These are phyloP conservation scores for Populus trichocarpa DNA, from an alignment of 441 rosid species.

Conservation along the genomic window DNA sequence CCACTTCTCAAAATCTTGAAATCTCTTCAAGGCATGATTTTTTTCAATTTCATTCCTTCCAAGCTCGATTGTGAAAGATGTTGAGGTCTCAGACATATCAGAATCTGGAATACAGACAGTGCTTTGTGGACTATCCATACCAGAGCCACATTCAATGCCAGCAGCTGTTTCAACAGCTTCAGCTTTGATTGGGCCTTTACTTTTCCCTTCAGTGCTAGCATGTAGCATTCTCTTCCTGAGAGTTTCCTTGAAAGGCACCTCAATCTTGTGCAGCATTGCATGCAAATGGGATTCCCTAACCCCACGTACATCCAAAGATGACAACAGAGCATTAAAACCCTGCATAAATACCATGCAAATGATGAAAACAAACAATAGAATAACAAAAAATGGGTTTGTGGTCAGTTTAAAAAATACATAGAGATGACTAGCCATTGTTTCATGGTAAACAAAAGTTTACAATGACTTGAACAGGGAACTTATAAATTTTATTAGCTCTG, in stretches of 20 bases:
- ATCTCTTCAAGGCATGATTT: slow-evolving; percentile 49
- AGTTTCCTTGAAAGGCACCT: slow-evolving; percentile 60
- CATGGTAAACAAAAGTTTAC: background rate
- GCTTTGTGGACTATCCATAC: slow-evolving; percentile 37
- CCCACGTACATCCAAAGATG: slow-evolving; percentile 75
- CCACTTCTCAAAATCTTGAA: no score
- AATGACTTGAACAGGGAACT: background rate
- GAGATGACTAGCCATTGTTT: background rate
- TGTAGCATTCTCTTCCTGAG: slow-evolving; percentile 34
- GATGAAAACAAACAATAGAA: slow-evolving; percentile 1
- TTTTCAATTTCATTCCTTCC: slow-evolving; percentile 48
- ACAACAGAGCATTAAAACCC: slow-evolving; percentile 62
- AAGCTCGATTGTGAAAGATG: slow-evolving; percentile 55
- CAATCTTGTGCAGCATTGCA: slow-evolving; percentile 64
- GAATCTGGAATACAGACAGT: slow-evolving; percentile 34
- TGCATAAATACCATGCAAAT: slow-evolving; percentile 27
- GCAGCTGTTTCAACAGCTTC: slow-evolving; percentile 27
- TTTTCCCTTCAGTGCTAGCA: slow-evolving; percentile 14
- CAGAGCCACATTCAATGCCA: slow-evolving; percentile 12
- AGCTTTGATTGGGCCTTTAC: slow-evolving; percentile 23
- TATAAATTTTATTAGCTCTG: slow-evolving; percentile 3
- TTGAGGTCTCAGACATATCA: slow-evolving; percentile 50
- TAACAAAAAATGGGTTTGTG: background rate
- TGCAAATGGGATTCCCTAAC: slow-evolving; percentile 69
- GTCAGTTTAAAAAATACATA: background rate